phyloP scores from a whole-genome alignment of 2,329 filamentous ascomycete species.

The Fusarium tjaetaba region DNA sequence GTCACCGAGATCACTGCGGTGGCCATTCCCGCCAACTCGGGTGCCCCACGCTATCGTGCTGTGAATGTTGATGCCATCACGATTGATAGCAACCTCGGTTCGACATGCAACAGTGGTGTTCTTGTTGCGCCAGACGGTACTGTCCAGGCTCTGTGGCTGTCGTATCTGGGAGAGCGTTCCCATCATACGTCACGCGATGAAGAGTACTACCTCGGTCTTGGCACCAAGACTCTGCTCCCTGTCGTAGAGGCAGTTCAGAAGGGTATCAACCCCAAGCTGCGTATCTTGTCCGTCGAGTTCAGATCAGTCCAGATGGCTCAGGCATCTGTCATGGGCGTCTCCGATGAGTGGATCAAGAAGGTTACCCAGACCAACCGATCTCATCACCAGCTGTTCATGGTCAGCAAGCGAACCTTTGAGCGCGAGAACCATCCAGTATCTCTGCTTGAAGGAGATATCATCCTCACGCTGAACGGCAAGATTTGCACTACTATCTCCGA shows the following conservation, averaged over 20 bases:
- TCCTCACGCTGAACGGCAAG: conserved; percentile 89
- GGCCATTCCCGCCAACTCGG: conserved; percentile 91
- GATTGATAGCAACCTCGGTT: conserved; percentile 90
- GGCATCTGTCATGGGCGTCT: conserved; percentile 95
- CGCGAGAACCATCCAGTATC: conserved; percentile 60
- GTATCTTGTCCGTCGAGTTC: conserved; percentile 94
- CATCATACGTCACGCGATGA: conserved; percentile 85
- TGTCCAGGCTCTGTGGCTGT: conserved; percentile 95
- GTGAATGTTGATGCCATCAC: conserved; percentile 98
- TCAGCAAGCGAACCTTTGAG: conserved; percentile 85
- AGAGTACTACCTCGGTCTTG: conserved; percentile 94
- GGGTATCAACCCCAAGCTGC: conserved; percentile 80
- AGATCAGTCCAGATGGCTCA: conserved; percentile 97
- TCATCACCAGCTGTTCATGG: conserved; percentile 97
- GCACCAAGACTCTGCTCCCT: conserved; percentile 86
- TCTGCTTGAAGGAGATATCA: conserved; percentile 89
- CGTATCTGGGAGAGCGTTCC: conserved; percentile 91
- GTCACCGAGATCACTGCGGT: conserved; percentile 98
- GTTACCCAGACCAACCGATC: conserved; percentile 89
- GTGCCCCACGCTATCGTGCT: conserved; percentile 91
- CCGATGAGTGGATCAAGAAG: conserved; percentile 93
- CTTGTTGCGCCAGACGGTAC: conserved; percentile 89
- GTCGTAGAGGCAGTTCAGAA: conserved; percentile 88
- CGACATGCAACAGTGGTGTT: conserved; percentile 93
- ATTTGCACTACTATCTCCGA: conserved; percentile 94